phyloP scores from a whole-genome alignment of 768 basidiomycete species.

The Rhizopogon vulgaris region DNA sequence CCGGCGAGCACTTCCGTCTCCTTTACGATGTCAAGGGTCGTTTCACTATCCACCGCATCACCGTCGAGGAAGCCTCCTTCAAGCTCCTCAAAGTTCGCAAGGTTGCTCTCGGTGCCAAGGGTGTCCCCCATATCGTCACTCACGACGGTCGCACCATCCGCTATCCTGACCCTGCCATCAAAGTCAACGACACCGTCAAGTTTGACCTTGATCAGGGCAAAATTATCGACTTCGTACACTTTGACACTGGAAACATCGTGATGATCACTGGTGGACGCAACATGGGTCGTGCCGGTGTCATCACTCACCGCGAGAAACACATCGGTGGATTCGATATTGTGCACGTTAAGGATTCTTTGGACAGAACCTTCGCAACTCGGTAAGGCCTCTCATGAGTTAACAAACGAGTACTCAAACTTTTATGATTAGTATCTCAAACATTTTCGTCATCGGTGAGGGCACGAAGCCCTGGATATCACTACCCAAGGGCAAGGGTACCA shows the following conservation, averaged over 20 bases:
- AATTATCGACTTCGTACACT: slow-evolving; percentile 89
- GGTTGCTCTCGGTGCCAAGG: slow-evolving; percentile 86
- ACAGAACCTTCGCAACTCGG: slow-evolving; percentile 97
- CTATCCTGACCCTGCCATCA: slow-evolving; percentile 94
- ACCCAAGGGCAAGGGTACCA: slow-evolving; percentile 96
- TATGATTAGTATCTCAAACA: slow-evolving; percentile 75
- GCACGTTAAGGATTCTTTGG: slow-evolving; percentile 92
- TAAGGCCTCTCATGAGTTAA: slow-evolving; percentile 28
- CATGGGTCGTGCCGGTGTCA: slow-evolving; percentile 97
- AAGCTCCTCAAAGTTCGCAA: slow-evolving; percentile 94
- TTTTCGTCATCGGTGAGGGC: slow-evolving; percentile 97
- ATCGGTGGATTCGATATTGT: slow-evolving; percentile 98
- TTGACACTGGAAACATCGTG: slow-evolving; percentile 95
- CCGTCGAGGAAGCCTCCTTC: slow-evolving; percentile 92
- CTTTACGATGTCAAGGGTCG: slow-evolving; percentile 99
- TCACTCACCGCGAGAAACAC: slow-evolving; percentile 96
- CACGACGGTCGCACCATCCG: slow-evolving; percentile 99
- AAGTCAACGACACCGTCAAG: slow-evolving; percentile 96
- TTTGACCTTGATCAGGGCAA: slow-evolving; percentile 94
- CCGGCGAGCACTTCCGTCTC: slow-evolving; percentile 98
- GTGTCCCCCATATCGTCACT: slow-evolving; percentile 95
- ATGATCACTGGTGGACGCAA: slow-evolving; percentile 99
- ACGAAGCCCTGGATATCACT: slow-evolving; percentile 94
- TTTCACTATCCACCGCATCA: slow-evolving; percentile 99
- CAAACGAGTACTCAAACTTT: neutral